Conservation (phyloP, 805 yeast species). For the Nakazawaea siamensis region DNA sequence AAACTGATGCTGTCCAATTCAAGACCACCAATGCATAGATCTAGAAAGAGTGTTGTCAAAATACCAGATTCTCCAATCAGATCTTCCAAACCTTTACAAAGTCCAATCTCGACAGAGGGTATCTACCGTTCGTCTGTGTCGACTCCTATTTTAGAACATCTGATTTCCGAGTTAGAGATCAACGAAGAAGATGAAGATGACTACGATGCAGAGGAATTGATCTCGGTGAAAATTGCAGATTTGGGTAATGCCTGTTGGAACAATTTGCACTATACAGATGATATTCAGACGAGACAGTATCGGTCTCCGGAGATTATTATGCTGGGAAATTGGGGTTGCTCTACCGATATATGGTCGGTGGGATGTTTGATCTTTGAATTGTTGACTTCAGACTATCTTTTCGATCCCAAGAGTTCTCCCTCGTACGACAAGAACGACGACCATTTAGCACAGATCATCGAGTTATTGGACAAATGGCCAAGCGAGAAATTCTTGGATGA, state of each 20-base stretch:
- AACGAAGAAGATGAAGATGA: background rate
- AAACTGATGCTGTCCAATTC: background rate
- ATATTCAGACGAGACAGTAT: conserved; percentile 57
- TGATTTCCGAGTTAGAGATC: conserved; percentile 1
- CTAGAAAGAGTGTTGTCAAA: conserved; percentile 12
- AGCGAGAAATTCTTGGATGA: conserved; percentile 27
- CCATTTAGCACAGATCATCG: conserved; percentile 92
- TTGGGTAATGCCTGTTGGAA: conserved; percentile 87
- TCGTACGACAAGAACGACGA: conserved; percentile 87
- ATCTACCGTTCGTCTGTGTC: conserved; percentile 10
- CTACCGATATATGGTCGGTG: conserved; percentile 93
- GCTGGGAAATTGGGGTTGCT: conserved; percentile 89
- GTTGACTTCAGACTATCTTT: conserved; percentile 87
- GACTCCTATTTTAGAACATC: conserved; percentile 7
- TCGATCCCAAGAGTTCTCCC: conserved; percentile 79
- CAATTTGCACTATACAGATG: conserved; percentile 74
- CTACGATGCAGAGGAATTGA: conserved; percentile 31
- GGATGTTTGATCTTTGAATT: conserved; percentile 89
- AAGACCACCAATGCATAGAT: conserved; percentile 12
- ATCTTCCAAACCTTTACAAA: conserved; percentile 39
- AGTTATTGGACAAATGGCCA: conserved; percentile 67
- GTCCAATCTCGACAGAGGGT: conserved; percentile 28
- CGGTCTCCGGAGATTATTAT: conserved; percentile 82
- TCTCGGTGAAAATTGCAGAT: conserved; percentile 85
- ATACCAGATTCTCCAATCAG: conserved; percentile 24